These are phyloP conservation scores for Hordeum marinum DNA, from an alignment of 176 grass and related monocot genomes.

Conservation along the genomic window DNA sequence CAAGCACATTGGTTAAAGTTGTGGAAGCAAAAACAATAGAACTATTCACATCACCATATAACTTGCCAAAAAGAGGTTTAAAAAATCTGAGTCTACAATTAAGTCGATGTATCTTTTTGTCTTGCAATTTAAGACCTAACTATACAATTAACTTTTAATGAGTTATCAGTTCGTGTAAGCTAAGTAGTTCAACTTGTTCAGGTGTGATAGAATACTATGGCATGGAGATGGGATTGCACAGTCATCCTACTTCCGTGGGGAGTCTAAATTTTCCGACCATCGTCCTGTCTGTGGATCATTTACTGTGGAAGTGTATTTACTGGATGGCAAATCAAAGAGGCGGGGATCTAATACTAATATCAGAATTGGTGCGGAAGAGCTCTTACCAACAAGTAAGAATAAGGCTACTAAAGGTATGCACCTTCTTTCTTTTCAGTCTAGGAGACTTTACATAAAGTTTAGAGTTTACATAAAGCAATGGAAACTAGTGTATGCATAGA, in stretches of 20 bases:
- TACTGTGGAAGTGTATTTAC: constrained; percentile 44
- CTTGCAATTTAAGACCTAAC: background rate
- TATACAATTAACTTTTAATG: background rate
- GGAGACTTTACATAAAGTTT: too few relatives aligned
- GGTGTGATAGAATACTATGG: constrained; percentile 87
- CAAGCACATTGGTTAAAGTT: background rate
- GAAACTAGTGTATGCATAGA: background rate
- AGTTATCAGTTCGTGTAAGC: background rate
- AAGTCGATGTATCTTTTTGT: background rate
- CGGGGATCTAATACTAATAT: constrained; percentile 44
- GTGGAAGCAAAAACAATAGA: background rate
- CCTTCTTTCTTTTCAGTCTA: background rate
- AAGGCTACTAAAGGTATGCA: constrained; percentile 29
- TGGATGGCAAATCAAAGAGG: constrained; percentile 43
- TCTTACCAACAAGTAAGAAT: constrained; percentile 30
- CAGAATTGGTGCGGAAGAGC: constrained; percentile 64
- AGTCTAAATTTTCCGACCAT: constrained; percentile 77
- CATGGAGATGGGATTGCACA: constrained; percentile 56
- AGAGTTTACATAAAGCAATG: background rate
- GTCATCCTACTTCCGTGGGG: constrained; percentile 56
- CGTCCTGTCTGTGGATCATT: constrained; percentile 68
- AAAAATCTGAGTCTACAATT: background rate
- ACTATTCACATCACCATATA: background rate
- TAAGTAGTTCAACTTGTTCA: constrained; percentile 28
- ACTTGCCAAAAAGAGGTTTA: background rate